phyloP scores from a whole-genome alignment of 108 stramenopile genomes.

The Cyclotella sp. region DNA sequence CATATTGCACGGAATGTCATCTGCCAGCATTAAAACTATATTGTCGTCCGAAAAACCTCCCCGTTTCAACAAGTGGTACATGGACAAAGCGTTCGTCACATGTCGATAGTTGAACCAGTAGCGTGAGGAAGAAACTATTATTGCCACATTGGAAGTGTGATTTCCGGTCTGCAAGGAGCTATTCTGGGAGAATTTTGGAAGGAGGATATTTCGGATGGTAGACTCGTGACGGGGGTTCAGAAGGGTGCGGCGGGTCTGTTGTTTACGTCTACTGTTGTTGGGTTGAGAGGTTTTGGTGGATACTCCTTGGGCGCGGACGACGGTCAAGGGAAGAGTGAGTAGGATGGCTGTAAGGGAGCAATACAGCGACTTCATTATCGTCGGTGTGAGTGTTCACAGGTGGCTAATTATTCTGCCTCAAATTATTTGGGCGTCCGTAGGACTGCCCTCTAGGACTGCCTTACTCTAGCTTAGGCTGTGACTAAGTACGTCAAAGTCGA shows the following conservation, averaged over 20 bases:
- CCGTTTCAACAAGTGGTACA: slow-evolving; percentile 69
- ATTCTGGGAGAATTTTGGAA: slow-evolving; percentile 4
- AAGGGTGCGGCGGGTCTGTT: slow-evolving; percentile 14
- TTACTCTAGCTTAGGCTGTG: too few relatives aligned
- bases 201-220: slow-evolving; percentile 41
- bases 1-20: slow-evolving; percentile 83
- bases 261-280: not conserved
- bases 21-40: slow-evolving; percentile 91
- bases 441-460: too few relatives aligned
- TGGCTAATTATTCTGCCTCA: too few relatives aligned
- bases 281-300: too few relatives aligned
- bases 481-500: too few relatives aligned
- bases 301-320: too few relatives aligned
- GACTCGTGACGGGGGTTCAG: slow-evolving; percentile 40
- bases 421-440: too few relatives aligned
- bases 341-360: too few relatives aligned
- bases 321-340: too few relatives aligned
- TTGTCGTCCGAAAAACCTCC: slow-evolving; percentile 83
- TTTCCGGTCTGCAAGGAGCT: slow-evolving; percentile 36
- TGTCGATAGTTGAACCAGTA: slow-evolving; percentile 97
- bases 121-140: slow-evolving; percentile 85
- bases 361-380: too few relatives aligned
- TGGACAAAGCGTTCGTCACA: slow-evolving; percentile 81
- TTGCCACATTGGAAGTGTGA: slow-evolving; percentile 59
- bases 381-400: too few relatives aligned